Percentiles rank a stretch among this genome's conserved stretches.
These are phyloP conservation scores for Gracilariopsis chorda DNA, from an alignment of 23 red algal genomes.

Conservation along the genomic window DNA sequence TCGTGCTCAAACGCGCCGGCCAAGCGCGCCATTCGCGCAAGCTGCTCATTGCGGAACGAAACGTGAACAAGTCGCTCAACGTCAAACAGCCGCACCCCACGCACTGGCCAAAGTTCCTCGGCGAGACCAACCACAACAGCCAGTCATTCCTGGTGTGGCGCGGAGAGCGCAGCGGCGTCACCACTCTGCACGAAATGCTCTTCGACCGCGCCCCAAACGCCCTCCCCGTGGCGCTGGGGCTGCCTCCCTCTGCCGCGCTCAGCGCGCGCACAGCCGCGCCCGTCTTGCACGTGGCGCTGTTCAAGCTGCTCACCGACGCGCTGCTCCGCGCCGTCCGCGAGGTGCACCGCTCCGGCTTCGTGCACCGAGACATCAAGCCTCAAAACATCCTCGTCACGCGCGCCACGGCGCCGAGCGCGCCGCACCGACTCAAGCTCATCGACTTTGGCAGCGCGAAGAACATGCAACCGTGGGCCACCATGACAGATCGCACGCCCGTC, in stretches of 20 bases:
- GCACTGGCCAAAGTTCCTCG: conserved; percentile 69
- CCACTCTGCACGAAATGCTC: conserved; percentile 65
- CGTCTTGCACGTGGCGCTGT: background rate
- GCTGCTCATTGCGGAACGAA: conserved; percentile 52
- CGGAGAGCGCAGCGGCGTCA: conserved; percentile 40
- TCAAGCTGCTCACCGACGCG: conserved; percentile 24
- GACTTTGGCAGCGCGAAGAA: conserved; percentile 78
- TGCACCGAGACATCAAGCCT: conserved; percentile 87
- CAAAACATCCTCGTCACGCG: conserved; percentile 53
- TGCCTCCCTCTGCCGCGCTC: no score
- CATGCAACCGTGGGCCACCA: background rate
- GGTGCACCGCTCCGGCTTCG: conserved; percentile 65
- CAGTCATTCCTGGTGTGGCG: conserved; percentile 70
- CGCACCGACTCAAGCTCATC: conserved; percentile 54
- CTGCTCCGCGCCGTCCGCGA: conserved; percentile 53
- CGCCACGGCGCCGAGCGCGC: background rate
- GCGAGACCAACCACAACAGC: conserved; percentile 23
- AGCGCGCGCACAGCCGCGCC: background rate
- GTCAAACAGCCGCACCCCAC: background rate
- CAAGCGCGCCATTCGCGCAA: conserved; percentile 10
- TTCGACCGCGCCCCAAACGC: background rate
- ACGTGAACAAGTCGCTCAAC: conserved; percentile 60
- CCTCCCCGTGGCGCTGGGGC: conserved; percentile 4
- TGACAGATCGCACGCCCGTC: conserved; percentile 16
- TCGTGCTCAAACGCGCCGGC: conserved; percentile 68